Percentiles rank a stretch among this genome's conserved stretches.
phyloP scores from a whole-genome alignment of 2,329 filamentous ascomycete genomes.

The Verticillium klebahnii region DNA sequence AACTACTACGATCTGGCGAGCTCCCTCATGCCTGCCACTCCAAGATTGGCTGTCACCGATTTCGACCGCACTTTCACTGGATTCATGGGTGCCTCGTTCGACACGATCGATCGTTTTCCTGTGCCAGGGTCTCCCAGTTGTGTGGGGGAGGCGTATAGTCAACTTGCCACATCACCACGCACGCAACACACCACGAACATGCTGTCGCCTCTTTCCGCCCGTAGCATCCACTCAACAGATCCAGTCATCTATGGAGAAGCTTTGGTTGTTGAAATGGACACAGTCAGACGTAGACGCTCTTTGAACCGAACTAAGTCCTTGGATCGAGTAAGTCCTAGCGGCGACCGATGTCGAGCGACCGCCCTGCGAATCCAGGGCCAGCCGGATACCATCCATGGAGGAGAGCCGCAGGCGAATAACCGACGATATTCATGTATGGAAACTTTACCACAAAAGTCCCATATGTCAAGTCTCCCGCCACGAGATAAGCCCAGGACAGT shows the following conservation, averaged over 20 bases:
- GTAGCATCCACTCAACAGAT: constrained; percentile 28
- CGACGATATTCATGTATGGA: constrained; percentile 23
- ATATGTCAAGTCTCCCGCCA: background rate
- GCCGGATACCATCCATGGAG: background rate
- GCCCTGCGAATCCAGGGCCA: constrained; percentile 3
- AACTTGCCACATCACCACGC: constrained; percentile 12
- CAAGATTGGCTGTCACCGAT: constrained; percentile 23
- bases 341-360: constrained; percentile 24
- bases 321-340: constrained; percentile 26
- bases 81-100: constrained; percentile 10
- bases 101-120: background rate
- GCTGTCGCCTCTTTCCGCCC: constrained; percentile 28
- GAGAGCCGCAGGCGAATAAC: constrained; percentile 4
- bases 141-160: constrained; percentile 25
- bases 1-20: background rate
- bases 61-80: constrained; percentile 15
- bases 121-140: constrained; percentile 24
- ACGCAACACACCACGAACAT: constrained; percentile 14
- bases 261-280: constrained; percentile 30
- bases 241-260: constrained; percentile 35
- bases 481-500: constrained; percentile 19
- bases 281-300: constrained; percentile 17
- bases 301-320: constrained; percentile 31
- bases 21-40: constrained; percentile 10
- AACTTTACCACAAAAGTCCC: background rate